Evolutionary conservation across 495 filamentous ascomycete genomes (phyloP), one percentile per base, ranked within the genome.

Genomic region (Penicillium salamii): DNA sequence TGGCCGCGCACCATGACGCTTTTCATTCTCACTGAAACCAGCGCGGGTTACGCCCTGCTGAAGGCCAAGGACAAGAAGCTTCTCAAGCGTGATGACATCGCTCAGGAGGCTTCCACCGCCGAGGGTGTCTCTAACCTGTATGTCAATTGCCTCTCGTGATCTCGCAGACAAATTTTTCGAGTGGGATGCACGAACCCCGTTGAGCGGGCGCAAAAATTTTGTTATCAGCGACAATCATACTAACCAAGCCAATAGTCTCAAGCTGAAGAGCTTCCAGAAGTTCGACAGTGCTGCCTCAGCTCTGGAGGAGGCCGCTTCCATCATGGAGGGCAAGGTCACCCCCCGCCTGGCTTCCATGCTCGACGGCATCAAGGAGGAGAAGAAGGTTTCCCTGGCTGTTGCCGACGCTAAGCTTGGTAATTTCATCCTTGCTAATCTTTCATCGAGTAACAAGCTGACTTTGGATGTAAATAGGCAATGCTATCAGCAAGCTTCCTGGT

Each of bases 61-160:
- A 97, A 99, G 76, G 88, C 95, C 21, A 89, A 88, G 69, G 91
- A 96, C 84, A 96, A 96, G 81, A 97, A 96, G 79, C 79, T 97
- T 34, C 78, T 99, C 45, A 91, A 96, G 74, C 83, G 83, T 54
- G 86, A 90, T 68, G 82, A 89, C 61, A 63, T 95, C 53, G 72
- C 78, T 21, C 78, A 81, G 34, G 86, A 95, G 63, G 79, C 87
- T 36, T 78, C 82, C 24, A 89, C 86, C 33, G 84, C 89, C 21
- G 90, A 97, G 71, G 89, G 88, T 60, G 83, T 95, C 42, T 86
- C 85, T 58, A 88, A 86, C 58, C 74, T 96, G 90, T 96, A 79
- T 75, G 89, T 74, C 42, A 49, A 53, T 49, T 35, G 11, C 45
- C 21, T 31, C 24, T n/a, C 39, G 48, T 42, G 13, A 40, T 39